Percentiles rank a stretch among this genome's conserved stretches.
Conservation (phyloP, 306 rosid genomes). For the Parietaria judaica region DNA sequence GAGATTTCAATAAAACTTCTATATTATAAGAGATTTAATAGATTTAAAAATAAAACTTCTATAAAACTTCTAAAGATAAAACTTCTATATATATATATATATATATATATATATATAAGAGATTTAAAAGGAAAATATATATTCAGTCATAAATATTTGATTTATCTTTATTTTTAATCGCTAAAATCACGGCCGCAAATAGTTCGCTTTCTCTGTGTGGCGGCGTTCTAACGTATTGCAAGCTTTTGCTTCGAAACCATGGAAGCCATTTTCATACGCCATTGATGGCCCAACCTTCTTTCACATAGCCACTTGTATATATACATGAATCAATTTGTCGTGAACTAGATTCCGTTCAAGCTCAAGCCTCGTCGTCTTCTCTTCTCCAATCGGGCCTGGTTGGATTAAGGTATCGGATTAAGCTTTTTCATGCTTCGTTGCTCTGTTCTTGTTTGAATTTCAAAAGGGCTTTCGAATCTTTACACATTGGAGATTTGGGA, state of each 20-base stretch:
- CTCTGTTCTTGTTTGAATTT: not conserved
- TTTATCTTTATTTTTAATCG: not conserved
- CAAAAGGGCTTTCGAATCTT: not conserved
- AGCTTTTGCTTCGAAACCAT: not conserved
- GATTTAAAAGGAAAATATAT: too few relatives aligned
- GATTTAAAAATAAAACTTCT: too few relatives aligned
- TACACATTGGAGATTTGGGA: not conserved
- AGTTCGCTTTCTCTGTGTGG: not conserved
- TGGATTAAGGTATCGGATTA: not conserved
- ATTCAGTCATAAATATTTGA: too few relatives aligned
- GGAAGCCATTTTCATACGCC: not conserved
- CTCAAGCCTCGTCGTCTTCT: conserved; percentile 1
- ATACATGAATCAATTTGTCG: not conserved
- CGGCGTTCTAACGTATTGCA: not conserved
- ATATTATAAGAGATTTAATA: too few relatives aligned
- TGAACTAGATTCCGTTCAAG: not conserved
- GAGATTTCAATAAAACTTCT: too few relatives aligned
- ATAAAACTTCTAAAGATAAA: too few relatives aligned
- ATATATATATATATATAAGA: too few relatives aligned
- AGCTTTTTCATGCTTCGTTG: too few relatives aligned
- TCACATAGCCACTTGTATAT: not conserved
- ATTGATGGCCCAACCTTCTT: not conserved
- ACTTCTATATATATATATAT: too few relatives aligned
- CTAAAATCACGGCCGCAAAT: not conserved
- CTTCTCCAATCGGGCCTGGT: not conserved